Conservation (phyloP, 441 rosid genomes). For the Rhodomyrtus psidioides region DNA sequence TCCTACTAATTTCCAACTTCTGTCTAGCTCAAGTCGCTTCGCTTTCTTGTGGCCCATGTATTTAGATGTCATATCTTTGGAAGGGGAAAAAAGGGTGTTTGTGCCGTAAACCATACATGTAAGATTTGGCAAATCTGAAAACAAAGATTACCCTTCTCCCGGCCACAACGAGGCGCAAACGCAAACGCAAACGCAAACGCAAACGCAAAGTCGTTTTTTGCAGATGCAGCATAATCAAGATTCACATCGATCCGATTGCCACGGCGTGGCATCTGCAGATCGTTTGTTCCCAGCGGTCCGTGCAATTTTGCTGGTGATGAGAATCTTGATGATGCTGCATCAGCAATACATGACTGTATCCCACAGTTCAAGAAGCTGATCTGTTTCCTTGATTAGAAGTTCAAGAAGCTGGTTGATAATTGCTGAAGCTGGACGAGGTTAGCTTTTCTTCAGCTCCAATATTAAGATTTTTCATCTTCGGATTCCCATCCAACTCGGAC, state of each 20-base stretch:
- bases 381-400: background rate
- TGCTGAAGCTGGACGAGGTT: background rate
- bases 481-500: background rate
- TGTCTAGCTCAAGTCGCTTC: background rate
- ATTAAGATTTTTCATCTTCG: background rate
- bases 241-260: background rate
- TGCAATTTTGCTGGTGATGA: background rate
- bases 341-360: background rate
- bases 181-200: background rate
- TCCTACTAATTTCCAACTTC: background rate
- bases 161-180: background rate
- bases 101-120: background rate
- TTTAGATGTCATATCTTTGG: background rate
- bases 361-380: background rate
- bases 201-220: background rate
- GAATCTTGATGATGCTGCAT: background rate
- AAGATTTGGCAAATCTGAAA: background rate
- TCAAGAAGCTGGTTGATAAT: background rate
- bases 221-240: background rate
- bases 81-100: background rate
- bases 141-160: background rate
- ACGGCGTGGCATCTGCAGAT: background rate
- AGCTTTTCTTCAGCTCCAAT: background rate
- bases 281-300: background rate
- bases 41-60: background rate